These are phyloP conservation scores for Diutina ranongensis DNA, from an alignment of 1,139 yeast genomes.

Conservation along the genomic window DNA sequence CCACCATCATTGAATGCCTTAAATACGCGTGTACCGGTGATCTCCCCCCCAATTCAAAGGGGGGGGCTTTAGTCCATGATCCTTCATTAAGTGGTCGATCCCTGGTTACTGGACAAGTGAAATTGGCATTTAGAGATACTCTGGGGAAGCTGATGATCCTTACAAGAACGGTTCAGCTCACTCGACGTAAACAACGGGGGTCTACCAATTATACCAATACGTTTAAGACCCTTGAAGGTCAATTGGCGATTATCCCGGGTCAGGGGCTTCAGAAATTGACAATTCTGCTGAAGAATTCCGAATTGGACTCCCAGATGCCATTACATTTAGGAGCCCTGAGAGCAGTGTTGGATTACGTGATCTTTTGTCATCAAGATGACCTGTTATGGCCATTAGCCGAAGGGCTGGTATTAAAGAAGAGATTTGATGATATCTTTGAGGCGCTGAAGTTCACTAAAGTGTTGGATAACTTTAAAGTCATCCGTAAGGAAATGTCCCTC, in stretches of 20 bases:
- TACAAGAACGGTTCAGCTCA: conserved; percentile 72
- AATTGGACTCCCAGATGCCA: conserved; percentile 76
- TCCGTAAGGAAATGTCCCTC: conserved; percentile 65
- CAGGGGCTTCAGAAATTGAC: conserved; percentile 43
- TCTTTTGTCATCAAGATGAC: conserved; percentile 97
- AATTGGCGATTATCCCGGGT: conserved; percentile 56
- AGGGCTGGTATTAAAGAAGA: conserved; percentile 76
- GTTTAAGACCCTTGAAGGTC: conserved; percentile 88
- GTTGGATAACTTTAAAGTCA: conserved; percentile 61
- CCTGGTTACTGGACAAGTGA: conserved; percentile 81
- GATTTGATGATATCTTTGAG: conserved; percentile 94
- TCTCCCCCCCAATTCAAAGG: conserved; percentile 89
- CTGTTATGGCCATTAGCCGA: conserved; percentile 95
- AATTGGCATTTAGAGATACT: conserved; percentile 69
- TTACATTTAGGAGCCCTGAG: conserved; percentile 76
- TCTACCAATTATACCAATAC: conserved; percentile 34
- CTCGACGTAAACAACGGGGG: conserved; percentile 33
- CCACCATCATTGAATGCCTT: conserved; percentile 90
- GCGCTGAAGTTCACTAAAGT: conserved; percentile 91
- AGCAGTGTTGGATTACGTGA: conserved; percentile 82
- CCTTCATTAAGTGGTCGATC: conserved; percentile 72
- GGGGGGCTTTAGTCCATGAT: conserved; percentile 94
- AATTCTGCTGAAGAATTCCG: conserved; percentile 73
- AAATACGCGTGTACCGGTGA: conserved; percentile 94
- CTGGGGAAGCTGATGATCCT: conserved; percentile 73